phyloP scores from a whole-genome alignment of 2,329 filamentous ascomycete genomes.

The Aspergillus proliferans region DNA sequence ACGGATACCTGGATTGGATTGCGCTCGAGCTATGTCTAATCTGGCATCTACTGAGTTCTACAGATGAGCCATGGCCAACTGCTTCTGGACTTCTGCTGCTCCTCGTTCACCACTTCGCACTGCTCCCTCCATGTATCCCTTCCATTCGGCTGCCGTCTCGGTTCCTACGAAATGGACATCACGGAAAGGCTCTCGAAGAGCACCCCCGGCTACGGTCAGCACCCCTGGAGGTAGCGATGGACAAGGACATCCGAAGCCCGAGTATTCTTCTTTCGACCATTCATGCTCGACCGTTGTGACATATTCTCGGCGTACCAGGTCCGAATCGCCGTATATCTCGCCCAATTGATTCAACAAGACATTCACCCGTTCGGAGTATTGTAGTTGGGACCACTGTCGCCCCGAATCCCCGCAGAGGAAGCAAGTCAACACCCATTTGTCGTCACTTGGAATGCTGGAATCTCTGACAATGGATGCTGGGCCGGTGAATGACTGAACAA shows the following conservation, averaged over 20 bases:
- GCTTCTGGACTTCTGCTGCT: constrained; percentile 40
- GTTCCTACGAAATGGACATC: constrained; percentile 51
- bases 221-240: constrained; percentile 35
- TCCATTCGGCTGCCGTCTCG: constrained; percentile 49
- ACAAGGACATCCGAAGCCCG: constrained; percentile 38
- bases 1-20: too few relatives aligned
- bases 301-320: constrained; percentile 17
- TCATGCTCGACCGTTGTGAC: constrained; percentile 29
- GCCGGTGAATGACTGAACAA: constrained; percentile 41
- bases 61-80: not conserved
- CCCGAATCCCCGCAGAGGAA: constrained; percentile 38
- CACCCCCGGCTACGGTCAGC: constrained; percentile 25
- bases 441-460: constrained; percentile 24
- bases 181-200: constrained; percentile 30
- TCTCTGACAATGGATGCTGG: constrained; percentile 45
- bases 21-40: not conserved
- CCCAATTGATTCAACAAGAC: constrained; percentile 10
- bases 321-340: constrained; percentile 4
- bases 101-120: constrained; percentile 45
- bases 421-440: constrained; percentile 30
- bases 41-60: not conserved
- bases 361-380: constrained; percentile 3
- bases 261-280: constrained; percentile 35
- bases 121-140: constrained; percentile 56
- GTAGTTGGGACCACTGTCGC: constrained; percentile 21